phyloP scores from a whole-genome alignment of 2,329 filamentous ascomycete genomes.

The Pseudophaeomoniella oleicola region DNA sequence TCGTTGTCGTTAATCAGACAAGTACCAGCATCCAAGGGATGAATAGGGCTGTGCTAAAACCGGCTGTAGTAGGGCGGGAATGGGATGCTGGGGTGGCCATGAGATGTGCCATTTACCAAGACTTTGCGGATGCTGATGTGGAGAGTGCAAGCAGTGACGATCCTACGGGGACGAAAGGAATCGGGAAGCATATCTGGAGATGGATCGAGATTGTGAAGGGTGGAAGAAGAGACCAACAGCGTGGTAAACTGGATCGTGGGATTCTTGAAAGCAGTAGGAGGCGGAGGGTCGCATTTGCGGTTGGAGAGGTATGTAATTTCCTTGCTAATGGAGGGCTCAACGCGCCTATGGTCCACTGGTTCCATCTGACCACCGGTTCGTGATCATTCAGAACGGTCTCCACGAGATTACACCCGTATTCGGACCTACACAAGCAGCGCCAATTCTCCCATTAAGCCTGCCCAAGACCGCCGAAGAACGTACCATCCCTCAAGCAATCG shows the following conservation, averaged over 20 bases:
- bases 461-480: too few relatives aligned
- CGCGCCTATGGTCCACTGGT: background rate
- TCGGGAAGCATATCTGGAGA: conserved; percentile 34
- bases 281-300: background rate
- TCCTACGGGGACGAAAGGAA: conserved; percentile 25
- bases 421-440: background rate
- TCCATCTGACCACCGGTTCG: background rate
- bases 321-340: conserved; percentile 1
- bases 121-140: conserved; percentile 38
- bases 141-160: too few relatives aligned
- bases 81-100: conserved; percentile 71
- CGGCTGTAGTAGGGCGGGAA: conserved; percentile 57
- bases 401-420: background rate
- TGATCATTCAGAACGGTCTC: background rate
- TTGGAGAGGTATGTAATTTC: conserved; percentile 3
- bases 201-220: conserved; percentile 53
- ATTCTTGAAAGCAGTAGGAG: conserved; percentile 15
- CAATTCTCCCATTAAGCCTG: background rate
- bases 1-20: conserved; percentile 66
- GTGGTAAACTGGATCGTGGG: conserved; percentile 18
- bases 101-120: conserved; percentile 63
- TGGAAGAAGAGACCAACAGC: conserved; percentile 33
- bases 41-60: conserved; percentile 52
- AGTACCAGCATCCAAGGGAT: conserved; percentile 64
- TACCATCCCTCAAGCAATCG: too few relatives aligned